Conservation (phyloP, 352 stramenopile species). For the Plasmopara viticola region DNA sequence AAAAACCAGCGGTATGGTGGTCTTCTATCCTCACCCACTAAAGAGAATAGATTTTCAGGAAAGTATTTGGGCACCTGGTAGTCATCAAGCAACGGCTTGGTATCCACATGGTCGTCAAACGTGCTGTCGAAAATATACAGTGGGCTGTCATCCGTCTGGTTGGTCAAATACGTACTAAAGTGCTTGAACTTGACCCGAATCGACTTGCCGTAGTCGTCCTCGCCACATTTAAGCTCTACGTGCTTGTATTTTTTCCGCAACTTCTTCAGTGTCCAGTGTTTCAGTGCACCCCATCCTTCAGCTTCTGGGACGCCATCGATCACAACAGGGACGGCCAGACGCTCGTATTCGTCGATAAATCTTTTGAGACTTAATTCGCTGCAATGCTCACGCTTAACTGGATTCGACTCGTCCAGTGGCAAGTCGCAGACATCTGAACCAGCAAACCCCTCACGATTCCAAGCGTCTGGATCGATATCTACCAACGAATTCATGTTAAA, state of each 20-base stretch:
- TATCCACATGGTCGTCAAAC: conserved; percentile 84
- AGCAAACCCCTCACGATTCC: conserved; percentile 74
- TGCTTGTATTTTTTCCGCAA: conserved; percentile 73
- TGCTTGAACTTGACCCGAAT: conserved; percentile 82
- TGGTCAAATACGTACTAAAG: conserved; percentile 66
- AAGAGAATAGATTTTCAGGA: conserved; percentile 74
- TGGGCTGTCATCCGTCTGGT: conserved; percentile 84
- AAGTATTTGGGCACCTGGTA: conserved; percentile 83
- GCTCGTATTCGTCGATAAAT: conserved; percentile 86
- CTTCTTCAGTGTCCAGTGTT: conserved; percentile 75
- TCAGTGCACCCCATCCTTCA: conserved; percentile 60
- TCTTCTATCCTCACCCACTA: conserved; percentile 73
- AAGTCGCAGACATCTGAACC: conserved; percentile 77
- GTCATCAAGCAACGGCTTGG: conserved; percentile 64
- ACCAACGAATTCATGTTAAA: background rate
- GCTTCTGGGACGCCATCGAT: conserved; percentile 79
- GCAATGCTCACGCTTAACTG: conserved; percentile 65
- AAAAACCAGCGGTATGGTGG: conserved; percentile 97
- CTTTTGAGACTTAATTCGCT: conserved; percentile 68
- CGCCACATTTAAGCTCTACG: conserved; percentile 72
- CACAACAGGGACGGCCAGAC: conserved; percentile 58
- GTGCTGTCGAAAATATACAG: conserved; percentile 97
- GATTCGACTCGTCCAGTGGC: conserved; percentile 56
- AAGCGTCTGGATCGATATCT: conserved; percentile 66
- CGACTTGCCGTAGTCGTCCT: conserved; percentile 72